Percentiles rank a stretch among this genome's conserved stretches.
Evolutionary conservation across 352 stramenopile species (phyloP).

Genomic region (Phytopythium ostracodes): DNA sequence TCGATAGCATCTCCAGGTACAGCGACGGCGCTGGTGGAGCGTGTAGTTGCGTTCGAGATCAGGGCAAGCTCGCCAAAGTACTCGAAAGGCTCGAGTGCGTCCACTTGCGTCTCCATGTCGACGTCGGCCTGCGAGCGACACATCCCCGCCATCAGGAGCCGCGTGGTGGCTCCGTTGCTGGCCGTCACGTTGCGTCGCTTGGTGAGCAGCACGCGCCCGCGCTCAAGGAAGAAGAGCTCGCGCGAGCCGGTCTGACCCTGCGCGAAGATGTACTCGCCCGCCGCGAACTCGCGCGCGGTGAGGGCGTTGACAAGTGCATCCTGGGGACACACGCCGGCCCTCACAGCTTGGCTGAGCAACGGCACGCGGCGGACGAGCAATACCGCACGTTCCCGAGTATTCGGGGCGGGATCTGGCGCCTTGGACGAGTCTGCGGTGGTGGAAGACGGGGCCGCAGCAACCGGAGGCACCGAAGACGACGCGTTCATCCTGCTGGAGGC

Average conservation of each 20-base stretch:
- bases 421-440: not conserved
- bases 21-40: constrained; percentile 47
- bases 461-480: not conserved
- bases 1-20: not conserved
- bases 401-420: not conserved
- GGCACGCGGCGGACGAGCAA: constrained; percentile 42
- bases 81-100: constrained; percentile 43
- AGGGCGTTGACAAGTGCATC: constrained; percentile 37
- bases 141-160: not conserved
- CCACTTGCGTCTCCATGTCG: constrained; percentile 41
- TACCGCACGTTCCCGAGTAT: constrained; percentile 35
- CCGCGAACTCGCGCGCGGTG: constrained; percentile 24
- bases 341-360: constrained; percentile 42
- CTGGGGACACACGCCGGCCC: constrained; percentile 41
- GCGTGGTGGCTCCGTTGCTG: constrained; percentile 11
- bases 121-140: constrained; percentile 27
- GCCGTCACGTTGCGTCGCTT: constrained; percentile 27
- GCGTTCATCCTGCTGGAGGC: not conserved
- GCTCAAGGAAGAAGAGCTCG: constrained; percentile 71
- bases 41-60: constrained; percentile 23
- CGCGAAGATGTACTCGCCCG: constrained; percentile 63
- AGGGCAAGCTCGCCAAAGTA: constrained; percentile 71
- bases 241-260: constrained; percentile 45
- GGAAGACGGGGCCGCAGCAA: not conserved
- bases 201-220: constrained; percentile 66